These are phyloP conservation scores for Pythium phragmitis DNA, from an alignment of 352 stramenopile genomes.

Conservation along the genomic window DNA sequence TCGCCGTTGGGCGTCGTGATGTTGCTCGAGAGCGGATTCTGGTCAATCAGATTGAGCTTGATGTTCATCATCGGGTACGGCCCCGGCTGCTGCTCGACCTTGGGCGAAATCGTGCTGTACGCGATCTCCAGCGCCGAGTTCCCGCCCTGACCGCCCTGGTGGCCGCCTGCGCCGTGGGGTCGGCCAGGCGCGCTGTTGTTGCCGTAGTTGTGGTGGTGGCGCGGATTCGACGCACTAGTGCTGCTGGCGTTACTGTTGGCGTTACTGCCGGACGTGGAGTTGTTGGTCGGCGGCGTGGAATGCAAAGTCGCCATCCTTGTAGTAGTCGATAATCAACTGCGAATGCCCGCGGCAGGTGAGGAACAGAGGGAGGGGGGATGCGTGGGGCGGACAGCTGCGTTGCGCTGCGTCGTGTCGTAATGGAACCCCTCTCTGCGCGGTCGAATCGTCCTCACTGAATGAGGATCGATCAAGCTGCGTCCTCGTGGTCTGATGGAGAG, in stretches of 20 bases:
- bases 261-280: not conserved
- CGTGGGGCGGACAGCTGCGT: too few species aligned
- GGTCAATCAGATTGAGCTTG: constrained; percentile 82
- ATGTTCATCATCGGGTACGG: constrained; percentile 82
- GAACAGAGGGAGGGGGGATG: not conserved
- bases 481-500: constrained; percentile 16
- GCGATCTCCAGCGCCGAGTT: constrained; percentile 64
- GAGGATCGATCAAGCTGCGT: not conserved
- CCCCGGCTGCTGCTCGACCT: constrained; percentile 49
- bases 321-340: constrained; percentile 3
- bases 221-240: not conserved
- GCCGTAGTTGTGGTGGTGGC: constrained; percentile 10
- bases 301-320: constrained; percentile 20
- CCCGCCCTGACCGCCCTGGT: not conserved
- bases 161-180: constrained; percentile 6
- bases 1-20: constrained; percentile 43
- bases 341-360: constrained; percentile 1
- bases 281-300: constrained; percentile 12
- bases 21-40: constrained; percentile 51
- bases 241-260: not conserved
- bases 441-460: too few species aligned
- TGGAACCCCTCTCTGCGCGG: too few species aligned
- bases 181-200: constrained; percentile 1
- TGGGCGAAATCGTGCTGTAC: constrained; percentile 80
- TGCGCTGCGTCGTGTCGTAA: too few species aligned